A percentile compares a stretch with the other conserved stretches of the same genome.
Evolutionary conservation across 2,329 filamentous ascomycete species (phyloP).

Genomic region (Paraconiothyrium sp.): DNA sequence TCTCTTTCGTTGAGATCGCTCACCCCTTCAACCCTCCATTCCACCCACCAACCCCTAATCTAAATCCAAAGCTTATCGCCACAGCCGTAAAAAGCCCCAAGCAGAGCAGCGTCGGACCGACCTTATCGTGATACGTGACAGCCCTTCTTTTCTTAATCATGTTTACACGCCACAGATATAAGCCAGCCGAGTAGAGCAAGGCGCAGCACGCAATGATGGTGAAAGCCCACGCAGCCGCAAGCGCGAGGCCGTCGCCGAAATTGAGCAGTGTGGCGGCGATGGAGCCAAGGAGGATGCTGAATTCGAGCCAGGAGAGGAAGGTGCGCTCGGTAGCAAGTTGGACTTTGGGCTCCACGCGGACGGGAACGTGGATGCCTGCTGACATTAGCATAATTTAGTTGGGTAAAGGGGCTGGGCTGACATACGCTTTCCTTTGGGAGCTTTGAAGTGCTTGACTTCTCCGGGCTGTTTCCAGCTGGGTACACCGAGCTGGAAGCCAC

Average conservation of each 20-base stretch:
- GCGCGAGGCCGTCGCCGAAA: slow-evolving; percentile 48
- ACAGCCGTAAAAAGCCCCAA: slow-evolving; percentile 77
- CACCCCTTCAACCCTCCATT: slow-evolving; percentile 57
- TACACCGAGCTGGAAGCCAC: slow-evolving; percentile 55
- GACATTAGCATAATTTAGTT: slow-evolving; percentile 19
- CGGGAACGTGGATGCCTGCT: slow-evolving; percentile 87
- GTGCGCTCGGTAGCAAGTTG: slow-evolving; percentile 97
- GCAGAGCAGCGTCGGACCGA: slow-evolving; percentile 83
- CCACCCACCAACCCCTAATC: slow-evolving; percentile 66
- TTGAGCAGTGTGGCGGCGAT: slow-evolving; percentile 54
- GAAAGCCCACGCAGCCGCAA: slow-evolving; percentile 72
- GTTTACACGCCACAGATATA: slow-evolving; percentile 88
- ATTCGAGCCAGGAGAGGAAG: slow-evolving; percentile 96
- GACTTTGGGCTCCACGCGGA: slow-evolving; percentile 96
- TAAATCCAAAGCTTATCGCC: slow-evolving; percentile 79
- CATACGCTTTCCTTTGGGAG: slow-evolving; percentile 75
- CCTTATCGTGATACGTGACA: slow-evolving; percentile 91
- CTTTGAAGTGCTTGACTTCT: slow-evolving; percentile 66
- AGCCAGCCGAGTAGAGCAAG: slow-evolving; percentile 81
- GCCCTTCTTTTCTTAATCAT: slow-evolving; percentile 84
- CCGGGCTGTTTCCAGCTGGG: slow-evolving; percentile 52
- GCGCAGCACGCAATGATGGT: slow-evolving; percentile 81
- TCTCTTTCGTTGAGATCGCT: not conserved
- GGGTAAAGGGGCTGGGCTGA: slow-evolving; percentile 6
- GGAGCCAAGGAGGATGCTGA: slow-evolving; percentile 86